These are phyloP conservation scores for Phlegmacium glaucopus DNA, from an alignment of 768 basidiomycete species.

Conservation along the genomic window DNA sequence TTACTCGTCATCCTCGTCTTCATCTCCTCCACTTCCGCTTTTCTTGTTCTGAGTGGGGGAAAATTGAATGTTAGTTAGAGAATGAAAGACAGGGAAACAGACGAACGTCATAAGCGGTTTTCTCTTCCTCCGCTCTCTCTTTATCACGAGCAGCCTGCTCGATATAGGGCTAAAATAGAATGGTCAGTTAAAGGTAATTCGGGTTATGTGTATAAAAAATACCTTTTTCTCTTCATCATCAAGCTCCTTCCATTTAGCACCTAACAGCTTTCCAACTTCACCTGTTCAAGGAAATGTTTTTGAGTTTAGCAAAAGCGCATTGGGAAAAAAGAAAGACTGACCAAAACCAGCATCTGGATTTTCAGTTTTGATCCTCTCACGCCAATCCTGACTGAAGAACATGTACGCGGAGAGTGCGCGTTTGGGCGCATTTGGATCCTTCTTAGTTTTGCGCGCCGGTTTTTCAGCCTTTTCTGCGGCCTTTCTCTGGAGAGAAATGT, in stretches of 20 bases:
- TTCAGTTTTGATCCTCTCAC: slow-evolving; percentile 92
- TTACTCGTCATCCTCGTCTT: slow-evolving; percentile 33
- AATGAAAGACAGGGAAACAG: neutral
- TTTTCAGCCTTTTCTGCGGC: slow-evolving; percentile 73
- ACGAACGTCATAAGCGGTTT: slow-evolving; percentile 47
- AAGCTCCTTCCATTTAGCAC: slow-evolving; percentile 96
- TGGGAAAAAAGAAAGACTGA: slow-evolving; percentile 29
- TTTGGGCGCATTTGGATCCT: slow-evolving; percentile 86
- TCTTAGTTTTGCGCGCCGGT: slow-evolving; percentile 56
- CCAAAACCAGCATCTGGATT: slow-evolving; percentile 95
- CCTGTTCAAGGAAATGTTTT: slow-evolving; percentile 39
- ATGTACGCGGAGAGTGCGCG: slow-evolving; percentile 95
- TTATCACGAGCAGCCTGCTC: slow-evolving; percentile 89
- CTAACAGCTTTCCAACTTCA: slow-evolving; percentile 92
- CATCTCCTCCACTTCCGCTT: slow-evolving; percentile 30
- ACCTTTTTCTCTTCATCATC: slow-evolving; percentile 91
- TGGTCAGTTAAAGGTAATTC: neutral
- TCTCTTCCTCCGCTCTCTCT: slow-evolving; percentile 80
- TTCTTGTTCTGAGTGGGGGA: slow-evolving; percentile 17
- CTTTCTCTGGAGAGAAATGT: slow-evolving; percentile 51
- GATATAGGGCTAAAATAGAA: slow-evolving; percentile 67
- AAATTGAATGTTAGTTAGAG: neutral
- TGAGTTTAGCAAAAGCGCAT: neutral
- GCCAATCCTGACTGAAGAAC: slow-evolving; percentile 98
- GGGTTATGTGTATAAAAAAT: slow-evolving; percentile 12